phyloP scores from a whole-genome alignment of 2,329 filamentous ascomycete species.

The Triangularia setosa region DNA sequence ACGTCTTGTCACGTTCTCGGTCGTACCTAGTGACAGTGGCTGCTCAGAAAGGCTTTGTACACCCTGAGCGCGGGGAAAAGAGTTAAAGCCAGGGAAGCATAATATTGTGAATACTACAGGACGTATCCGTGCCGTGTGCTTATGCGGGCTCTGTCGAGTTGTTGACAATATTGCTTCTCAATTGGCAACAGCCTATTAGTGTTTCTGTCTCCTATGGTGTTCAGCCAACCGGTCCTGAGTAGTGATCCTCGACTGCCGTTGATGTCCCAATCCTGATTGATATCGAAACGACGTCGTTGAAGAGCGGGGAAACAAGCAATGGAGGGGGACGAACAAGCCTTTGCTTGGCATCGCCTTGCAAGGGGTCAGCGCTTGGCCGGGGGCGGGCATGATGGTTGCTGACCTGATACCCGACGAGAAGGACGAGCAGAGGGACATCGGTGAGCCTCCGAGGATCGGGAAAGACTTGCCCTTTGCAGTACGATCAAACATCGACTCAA shows the following conservation, averaged over 20 bases:
- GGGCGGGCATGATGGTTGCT: not conserved
- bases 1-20: not conserved
- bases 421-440: conserved; percentile 6
- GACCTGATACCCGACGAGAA: not conserved
- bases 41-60: not conserved
- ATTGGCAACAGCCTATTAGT: not conserved
- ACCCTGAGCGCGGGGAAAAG: not conserved
- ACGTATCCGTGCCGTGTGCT: conserved; percentile 4
- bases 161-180: not conserved
- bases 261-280: not conserved
- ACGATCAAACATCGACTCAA: conserved; percentile 4
- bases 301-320: conserved; percentile 16
- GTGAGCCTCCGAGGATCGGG: not conserved
- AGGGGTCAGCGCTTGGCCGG: not conserved
- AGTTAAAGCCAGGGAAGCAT: not conserved
- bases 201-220: not conserved
- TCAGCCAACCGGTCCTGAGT: not conserved
- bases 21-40: not conserved
- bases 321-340: conserved; percentile 7
- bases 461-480: not conserved
- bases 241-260: not conserved
- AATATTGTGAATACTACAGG: not conserved
- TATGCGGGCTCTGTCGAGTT: not conserved
- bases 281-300: not conserved
- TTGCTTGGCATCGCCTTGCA: conserved; percentile 10